Evolutionary conservation across 2,329 filamentous ascomycete species (phyloP), one percentile per base, ranked within the genome.

Genomic region (Ophiostoma angusticollis): DNA sequence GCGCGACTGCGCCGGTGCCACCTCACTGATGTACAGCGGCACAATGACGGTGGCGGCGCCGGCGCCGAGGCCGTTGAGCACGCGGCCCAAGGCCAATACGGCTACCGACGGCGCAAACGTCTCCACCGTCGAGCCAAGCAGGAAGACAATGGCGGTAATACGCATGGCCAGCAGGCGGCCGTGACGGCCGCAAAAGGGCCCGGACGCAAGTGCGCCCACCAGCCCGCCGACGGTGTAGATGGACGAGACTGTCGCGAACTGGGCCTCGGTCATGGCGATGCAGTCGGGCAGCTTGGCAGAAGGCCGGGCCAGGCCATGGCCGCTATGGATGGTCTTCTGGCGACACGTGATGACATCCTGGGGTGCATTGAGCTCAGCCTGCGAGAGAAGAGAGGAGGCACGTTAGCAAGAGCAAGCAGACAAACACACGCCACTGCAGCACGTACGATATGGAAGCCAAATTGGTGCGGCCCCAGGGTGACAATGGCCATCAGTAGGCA

Each of bases 301-400:
- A 7, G 53, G 46, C 36, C 57, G 50, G 33, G 46, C 48, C 12
- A 47, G 41, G 57, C 11, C 17, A 5, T 50, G 28, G 38, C 46
- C 37, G 40, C 32, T 36, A 41, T 9, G 34, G 36, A 62, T 59
- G 35, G 61, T 57, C 46, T 63, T 61, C 46, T 75, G 77, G 49
- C 75, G 76, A 64, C 91, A 96, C 41, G 84, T 93, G 52, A 98
- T 81, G 52, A 93, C 84, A 66, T 87, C 80, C 69, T 95, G 80
- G 8, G 91, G 91, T 8, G 89, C 85, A 58, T 98, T 98, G 46
- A 98, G 74, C 58, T 96, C 91, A 50, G 86, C 84, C 87, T 89
- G 16, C 2, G 3, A 11, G 14, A 24, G 11, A 14, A 17, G 23
- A n/a, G 14, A 31, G 2, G 6, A 1, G 4, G 4, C 6, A 8